Conservation (phyloP, 2,329 filamentous ascomycete species). For the Cercospora nicotianae region DNA sequence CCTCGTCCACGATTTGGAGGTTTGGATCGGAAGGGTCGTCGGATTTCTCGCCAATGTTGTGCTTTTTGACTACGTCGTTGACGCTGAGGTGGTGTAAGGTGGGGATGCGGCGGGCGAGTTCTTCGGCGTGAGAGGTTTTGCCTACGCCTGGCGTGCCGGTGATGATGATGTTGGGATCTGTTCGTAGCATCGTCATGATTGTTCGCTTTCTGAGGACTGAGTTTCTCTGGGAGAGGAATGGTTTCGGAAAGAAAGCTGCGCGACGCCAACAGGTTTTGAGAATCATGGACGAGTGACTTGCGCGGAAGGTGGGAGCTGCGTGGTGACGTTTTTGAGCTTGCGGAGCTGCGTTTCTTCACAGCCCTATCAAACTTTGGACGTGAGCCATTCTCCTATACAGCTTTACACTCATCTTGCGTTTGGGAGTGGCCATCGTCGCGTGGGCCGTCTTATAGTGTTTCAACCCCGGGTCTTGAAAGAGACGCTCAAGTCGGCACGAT, state of each 20-base stretch:
- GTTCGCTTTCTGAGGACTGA: neutral
- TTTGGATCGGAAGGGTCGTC: constrained; percentile 71
- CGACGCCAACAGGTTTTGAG: constrained; percentile 13
- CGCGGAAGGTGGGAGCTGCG: constrained; percentile 1
- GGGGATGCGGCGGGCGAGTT: constrained; percentile 71
- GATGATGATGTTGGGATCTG: constrained; percentile 81
- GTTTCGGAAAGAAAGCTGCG: constrained; percentile 1
- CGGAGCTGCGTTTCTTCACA: neutral
- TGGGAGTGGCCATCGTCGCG: too few relatives aligned
- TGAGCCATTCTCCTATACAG: neutral
- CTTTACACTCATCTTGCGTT: neutral
- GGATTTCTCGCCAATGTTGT: constrained; percentile 81
- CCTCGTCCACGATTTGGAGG: constrained; percentile 93
- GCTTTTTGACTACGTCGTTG: constrained; percentile 89
- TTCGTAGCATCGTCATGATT: constrained; percentile 41
- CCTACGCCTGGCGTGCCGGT: constrained; percentile 95
- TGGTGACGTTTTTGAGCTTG: constrained; percentile 8
- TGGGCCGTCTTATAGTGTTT: too few relatives aligned
- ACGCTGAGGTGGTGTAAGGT: constrained; percentile 75
- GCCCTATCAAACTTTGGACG: neutral
- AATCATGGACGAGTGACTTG: constrained; percentile 18
- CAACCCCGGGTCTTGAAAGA: too few relatives aligned
- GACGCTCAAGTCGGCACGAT: constrained; percentile 17
- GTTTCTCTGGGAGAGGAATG: neutral
- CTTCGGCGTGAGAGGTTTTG: constrained; percentile 89